Percentiles rank a stretch among this genome's conserved stretches.
Conservation (phyloP, 768 basidiomycete species). For the Candolleomyces efflorescens region DNA sequence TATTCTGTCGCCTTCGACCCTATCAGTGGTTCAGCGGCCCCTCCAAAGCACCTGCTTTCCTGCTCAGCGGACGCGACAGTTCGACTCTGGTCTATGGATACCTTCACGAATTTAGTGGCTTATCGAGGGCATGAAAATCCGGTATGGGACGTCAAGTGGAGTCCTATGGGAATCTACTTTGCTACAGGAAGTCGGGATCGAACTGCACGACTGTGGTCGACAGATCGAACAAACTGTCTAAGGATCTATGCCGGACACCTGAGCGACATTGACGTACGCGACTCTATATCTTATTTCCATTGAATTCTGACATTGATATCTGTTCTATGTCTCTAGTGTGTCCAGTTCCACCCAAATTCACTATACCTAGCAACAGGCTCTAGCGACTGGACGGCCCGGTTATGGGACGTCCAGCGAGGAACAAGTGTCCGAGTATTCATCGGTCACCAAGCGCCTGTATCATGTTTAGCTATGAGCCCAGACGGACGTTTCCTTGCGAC, state of each 20-base stretch:
- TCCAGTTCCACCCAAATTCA: constrained; percentile 97
- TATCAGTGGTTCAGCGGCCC: constrained; percentile 74
- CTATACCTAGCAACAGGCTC: constrained; percentile 96
- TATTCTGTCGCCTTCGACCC: constrained; percentile 95
- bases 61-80: constrained; percentile 89
- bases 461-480: constrained; percentile 84
- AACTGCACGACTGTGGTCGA: constrained; percentile 95
- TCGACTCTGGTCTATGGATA: constrained; percentile 94
- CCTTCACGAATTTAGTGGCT: constrained; percentile 88
- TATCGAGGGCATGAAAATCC: constrained; percentile 97
- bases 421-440: constrained; percentile 92
- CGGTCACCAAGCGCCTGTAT: constrained; percentile 88
- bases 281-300: not conserved
- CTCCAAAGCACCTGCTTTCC: constrained; percentile 87
- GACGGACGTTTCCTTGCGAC: constrained; percentile 93
- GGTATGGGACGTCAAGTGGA: constrained; percentile 99
- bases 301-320: not conserved
- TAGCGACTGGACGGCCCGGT: constrained; percentile 89
- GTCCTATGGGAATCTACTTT: constrained; percentile 97
- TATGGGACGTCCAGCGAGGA: constrained; percentile 99
- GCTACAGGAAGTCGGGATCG: constrained; percentile 92
- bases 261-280: constrained; percentile 92
- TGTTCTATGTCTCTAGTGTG: constrained; percentile 51
- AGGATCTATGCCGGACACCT: constrained; percentile 94
- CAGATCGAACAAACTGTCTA: constrained; percentile 81